These are phyloP conservation scores for Tuber magnatum DNA, from an alignment of 495 filamentous ascomycete genomes.

Conservation along the genomic window DNA sequence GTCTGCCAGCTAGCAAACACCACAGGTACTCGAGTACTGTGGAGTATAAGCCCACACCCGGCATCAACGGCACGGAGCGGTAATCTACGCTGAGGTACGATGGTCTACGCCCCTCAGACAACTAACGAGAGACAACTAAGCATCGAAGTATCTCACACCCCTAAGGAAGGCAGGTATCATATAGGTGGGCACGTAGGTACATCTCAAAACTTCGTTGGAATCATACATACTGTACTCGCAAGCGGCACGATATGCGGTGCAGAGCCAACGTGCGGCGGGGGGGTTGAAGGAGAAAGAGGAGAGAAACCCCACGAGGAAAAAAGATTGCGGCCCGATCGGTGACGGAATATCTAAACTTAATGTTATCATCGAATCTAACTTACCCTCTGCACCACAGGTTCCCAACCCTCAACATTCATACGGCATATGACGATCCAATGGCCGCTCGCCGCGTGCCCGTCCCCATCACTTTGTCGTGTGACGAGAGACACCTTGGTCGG, in stretches of 20 bases:
- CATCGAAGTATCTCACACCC: not conserved
- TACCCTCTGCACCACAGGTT: not conserved
- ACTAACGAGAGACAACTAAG: not conserved
- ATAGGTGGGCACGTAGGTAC: not conserved
- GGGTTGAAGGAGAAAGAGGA: not conserved
- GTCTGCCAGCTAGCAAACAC: not conserved
- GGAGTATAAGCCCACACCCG: not conserved
- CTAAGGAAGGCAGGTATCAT: not conserved
- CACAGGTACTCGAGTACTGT: not conserved
- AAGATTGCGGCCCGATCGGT: not conserved
- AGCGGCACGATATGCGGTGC: not conserved
- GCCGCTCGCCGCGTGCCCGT: not conserved
- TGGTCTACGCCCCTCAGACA: not conserved
- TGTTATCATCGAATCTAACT: not conserved
- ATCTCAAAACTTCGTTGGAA: not conserved
- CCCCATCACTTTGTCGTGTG: not conserved
- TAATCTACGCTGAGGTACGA: not conserved
- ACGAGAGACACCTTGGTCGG: not conserved
- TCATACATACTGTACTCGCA: not conserved
- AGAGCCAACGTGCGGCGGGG: not conserved
- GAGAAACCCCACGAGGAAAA: not conserved
- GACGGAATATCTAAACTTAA: not conserved
- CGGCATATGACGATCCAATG: not conserved
- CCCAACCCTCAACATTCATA: not conserved
- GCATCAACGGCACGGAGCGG: not conserved